phyloP scores from a whole-genome alignment of 2,329 filamentous ascomycete genomes.

The Diplodia intermedia region DNA sequence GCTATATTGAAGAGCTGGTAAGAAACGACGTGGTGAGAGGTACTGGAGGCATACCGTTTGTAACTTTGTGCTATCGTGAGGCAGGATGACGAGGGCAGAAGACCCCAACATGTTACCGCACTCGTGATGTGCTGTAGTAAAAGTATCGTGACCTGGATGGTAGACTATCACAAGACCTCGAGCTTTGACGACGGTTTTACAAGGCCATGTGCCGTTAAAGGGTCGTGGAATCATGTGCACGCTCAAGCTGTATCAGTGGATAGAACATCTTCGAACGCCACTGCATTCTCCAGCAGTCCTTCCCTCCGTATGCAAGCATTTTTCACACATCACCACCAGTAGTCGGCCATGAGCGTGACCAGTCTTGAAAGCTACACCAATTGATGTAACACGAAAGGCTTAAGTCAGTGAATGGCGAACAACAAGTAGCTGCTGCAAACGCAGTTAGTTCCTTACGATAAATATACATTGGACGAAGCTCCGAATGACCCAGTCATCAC shows the following conservation, averaged over 20 bases:
- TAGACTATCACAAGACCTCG: background rate
- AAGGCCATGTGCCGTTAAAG: background rate
- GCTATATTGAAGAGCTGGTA: background rate
- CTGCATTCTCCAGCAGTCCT: background rate
- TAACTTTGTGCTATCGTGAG: background rate
- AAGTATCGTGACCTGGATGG: background rate
- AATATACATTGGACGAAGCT: slow-evolving; percentile 14
- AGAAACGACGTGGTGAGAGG: background rate
- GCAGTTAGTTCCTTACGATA: slow-evolving; percentile 1
- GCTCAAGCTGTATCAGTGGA: background rate
- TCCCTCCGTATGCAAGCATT: background rate
- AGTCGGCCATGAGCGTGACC: background rate
- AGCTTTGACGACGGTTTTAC: background rate
- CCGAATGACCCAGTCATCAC: slow-evolving; percentile 16
- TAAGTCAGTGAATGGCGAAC: background rate
- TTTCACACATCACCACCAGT: background rate
- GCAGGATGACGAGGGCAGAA: background rate
- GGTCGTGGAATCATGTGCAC: background rate
- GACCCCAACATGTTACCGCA: no score
- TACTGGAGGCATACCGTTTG: background rate
- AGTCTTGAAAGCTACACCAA: background rate
- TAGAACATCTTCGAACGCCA: background rate
- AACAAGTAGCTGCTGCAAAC: background rate
- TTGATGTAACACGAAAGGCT: background rate
- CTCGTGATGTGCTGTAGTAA: background rate